Evolutionary conservation across 176 grass and related monocot species (phyloP).

Genomic region (Triticum turgidum): DNA sequence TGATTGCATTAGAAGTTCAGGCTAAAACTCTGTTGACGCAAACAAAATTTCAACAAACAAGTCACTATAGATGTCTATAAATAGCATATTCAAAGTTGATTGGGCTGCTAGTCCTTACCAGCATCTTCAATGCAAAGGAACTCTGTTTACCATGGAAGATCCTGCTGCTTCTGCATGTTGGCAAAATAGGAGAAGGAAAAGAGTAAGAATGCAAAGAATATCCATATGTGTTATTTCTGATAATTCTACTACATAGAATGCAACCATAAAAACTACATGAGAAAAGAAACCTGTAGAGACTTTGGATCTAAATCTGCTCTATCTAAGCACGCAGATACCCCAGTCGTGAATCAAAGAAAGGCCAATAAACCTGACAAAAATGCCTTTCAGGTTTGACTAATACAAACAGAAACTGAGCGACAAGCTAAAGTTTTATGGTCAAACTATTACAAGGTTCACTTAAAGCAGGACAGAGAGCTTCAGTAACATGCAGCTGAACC

Average conservation of each 20-base stretch:
- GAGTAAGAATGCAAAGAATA: conserved; percentile 34
- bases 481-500: conserved; percentile 88
- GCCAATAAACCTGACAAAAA: conserved; percentile 78
- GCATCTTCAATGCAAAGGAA: conserved; percentile 97
- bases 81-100: conserved; percentile 18
- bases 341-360: conserved; percentile 91
- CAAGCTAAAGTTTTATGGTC: conserved; percentile 25
- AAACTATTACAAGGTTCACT: conserved; percentile 81
- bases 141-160: conserved; percentile 81
- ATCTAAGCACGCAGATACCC: conserved; percentile 79
- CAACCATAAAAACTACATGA: neutral
- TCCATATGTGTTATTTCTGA: neutral
- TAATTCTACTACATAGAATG: conserved; percentile 9
- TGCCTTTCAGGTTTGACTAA: conserved; percentile 6
- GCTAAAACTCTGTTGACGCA: conserved; percentile 80
- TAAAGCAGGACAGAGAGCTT: conserved; percentile 96
- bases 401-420: conserved; percentile 12
- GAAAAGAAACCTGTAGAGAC: conserved; percentile 61
- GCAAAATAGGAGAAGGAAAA: conserved; percentile 35
- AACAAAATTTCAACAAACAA: conserved; percentile 43
- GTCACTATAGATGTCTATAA: conserved; percentile 30
- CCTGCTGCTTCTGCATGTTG: conserved; percentile 83
- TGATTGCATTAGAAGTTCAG: conserved; percentile 96
- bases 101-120: conserved; percentile 47
- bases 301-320: conserved; percentile 85